Percentiles rank a stretch among this genome's conserved stretches.
Conservation (phyloP, 257 asterid genomes). For the Salvia miltiorrhiza region DNA sequence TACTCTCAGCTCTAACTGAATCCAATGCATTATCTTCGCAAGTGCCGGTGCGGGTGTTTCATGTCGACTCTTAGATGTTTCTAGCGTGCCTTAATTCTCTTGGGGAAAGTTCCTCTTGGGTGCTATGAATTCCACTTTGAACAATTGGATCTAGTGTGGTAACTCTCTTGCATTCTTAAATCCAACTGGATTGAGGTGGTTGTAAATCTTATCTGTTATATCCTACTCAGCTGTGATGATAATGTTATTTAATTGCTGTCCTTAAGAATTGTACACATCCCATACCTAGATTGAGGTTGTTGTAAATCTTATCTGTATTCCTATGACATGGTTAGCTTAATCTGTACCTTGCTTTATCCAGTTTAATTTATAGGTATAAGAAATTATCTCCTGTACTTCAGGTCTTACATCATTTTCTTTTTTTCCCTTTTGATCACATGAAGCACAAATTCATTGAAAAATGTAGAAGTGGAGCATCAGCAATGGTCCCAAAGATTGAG, state of each 20-base stretch:
- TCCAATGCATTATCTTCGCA: constrained; percentile 1
- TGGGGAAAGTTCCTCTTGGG: background rate
- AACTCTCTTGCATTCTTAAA: background rate
- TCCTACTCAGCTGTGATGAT: background rate
- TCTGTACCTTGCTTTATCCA: background rate
- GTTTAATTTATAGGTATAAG: background rate
- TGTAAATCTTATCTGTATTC: background rate
- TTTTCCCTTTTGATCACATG: constrained; percentile 21
- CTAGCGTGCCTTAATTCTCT: constrained; percentile 3
- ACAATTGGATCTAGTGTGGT: background rate
- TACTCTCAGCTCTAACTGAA: constrained; percentile 2
- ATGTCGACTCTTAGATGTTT: constrained; percentile 1
- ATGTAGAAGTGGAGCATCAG: constrained; percentile 81
- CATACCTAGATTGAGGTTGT: background rate
- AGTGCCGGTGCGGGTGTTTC: background rate
- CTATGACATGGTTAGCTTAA: background rate
- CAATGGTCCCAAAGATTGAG: constrained; percentile 89
- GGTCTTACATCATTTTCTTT: constrained; percentile 24
- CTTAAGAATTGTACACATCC: background rate
- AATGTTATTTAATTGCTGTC: background rate
- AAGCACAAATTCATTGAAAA: constrained; percentile 98
- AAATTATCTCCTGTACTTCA: constrained; percentile 16
- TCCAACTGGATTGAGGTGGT: no score
- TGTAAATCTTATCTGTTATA: background rate
- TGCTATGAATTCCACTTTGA: constrained; percentile 12